phyloP scores from a whole-genome alignment of 2,329 filamentous ascomycete genomes.

The Hypocreales sp. region DNA sequence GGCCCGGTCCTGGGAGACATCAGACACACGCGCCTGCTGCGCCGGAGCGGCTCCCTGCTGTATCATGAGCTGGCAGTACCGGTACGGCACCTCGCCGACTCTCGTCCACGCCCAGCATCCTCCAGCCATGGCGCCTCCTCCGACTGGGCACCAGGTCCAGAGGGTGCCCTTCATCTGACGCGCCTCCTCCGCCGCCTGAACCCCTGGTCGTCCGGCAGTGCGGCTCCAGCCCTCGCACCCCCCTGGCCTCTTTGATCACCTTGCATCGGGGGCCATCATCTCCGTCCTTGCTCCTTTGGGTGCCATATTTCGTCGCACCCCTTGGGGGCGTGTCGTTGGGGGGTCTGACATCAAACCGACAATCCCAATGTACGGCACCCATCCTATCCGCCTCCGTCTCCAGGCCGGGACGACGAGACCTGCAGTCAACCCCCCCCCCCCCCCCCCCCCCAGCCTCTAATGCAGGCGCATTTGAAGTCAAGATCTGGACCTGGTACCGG shows the following conservation, averaged over 20 bases:
- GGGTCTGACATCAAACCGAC: neutral
- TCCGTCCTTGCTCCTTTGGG: constrained; percentile 1
- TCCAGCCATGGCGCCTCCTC: too few relatives aligned
- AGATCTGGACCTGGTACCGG: constrained; percentile 13
- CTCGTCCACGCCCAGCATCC: too few relatives aligned
- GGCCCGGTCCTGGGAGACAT: too few relatives aligned
- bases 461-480: constrained; percentile 7
- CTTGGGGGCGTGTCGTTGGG: constrained; percentile 1
- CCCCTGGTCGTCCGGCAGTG: constrained; percentile 2
- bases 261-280: constrained; percentile 1
- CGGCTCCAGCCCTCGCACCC: constrained; percentile 3
- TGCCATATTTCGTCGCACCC: neutral
- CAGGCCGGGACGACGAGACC: constrained; percentile 10
- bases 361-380: constrained; percentile 2
- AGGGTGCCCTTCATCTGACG: constrained; percentile 1
- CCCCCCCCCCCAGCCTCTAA: constrained; percentile 7
- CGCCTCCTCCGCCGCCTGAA: constrained; percentile 2
- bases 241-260: constrained; percentile 1
- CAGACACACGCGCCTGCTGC: too few relatives aligned
- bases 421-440: constrained; percentile 6
- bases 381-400: neutral
- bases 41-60: too few relatives aligned
- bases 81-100: too few relatives aligned
- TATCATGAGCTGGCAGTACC: too few relatives aligned
- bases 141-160: constrained; percentile 1